These are phyloP conservation scores for Barnettozyma hawaiiensis DNA, from an alignment of 1,139 yeast genomes.

Conservation along the genomic window DNA sequence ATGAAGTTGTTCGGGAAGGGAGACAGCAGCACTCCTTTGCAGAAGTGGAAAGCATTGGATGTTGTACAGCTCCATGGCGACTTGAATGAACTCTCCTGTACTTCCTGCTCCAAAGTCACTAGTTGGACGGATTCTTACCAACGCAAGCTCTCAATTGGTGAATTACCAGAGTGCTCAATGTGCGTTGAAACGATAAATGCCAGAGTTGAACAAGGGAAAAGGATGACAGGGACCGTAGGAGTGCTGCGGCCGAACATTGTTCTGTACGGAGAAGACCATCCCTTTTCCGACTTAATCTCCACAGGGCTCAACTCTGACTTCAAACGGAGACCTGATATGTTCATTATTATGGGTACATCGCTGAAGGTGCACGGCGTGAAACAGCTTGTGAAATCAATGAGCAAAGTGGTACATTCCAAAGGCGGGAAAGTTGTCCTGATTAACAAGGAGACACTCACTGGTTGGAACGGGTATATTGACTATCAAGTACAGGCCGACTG, in stretches of 20 bases:
- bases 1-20: slow-evolving; percentile 23
- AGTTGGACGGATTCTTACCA: slow-evolving; percentile 58
- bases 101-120: slow-evolving; percentile 53
- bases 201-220: slow-evolving; percentile 53
- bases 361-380: slow-evolving; percentile 83
- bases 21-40: slow-evolving; percentile 6
- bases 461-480: slow-evolving; percentile 54
- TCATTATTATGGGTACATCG: slow-evolving; percentile 82
- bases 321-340: slow-evolving; percentile 61
- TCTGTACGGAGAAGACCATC: slow-evolving; percentile 81
- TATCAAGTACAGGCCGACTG: slow-evolving; percentile 67
- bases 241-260: slow-evolving; percentile 76
- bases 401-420: slow-evolving; percentile 58
- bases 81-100: slow-evolving; percentile 67
- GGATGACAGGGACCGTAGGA: slow-evolving; percentile 74
- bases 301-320: slow-evolving; percentile 67
- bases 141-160: slow-evolving; percentile 34
- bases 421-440: slow-evolving; percentile 55
- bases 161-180: slow-evolving; percentile 48
- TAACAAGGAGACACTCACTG: slow-evolving; percentile 43
- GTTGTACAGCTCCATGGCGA: slow-evolving; percentile 92
- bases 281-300: slow-evolving; percentile 74
- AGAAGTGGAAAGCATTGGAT: slow-evolving; percentile 56
- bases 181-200: slow-evolving; percentile 42
- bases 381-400: slow-evolving; percentile 61